Conservation (phyloP, 768 basidiomycete genomes). For the Pulveroboletus sp. region DNA sequence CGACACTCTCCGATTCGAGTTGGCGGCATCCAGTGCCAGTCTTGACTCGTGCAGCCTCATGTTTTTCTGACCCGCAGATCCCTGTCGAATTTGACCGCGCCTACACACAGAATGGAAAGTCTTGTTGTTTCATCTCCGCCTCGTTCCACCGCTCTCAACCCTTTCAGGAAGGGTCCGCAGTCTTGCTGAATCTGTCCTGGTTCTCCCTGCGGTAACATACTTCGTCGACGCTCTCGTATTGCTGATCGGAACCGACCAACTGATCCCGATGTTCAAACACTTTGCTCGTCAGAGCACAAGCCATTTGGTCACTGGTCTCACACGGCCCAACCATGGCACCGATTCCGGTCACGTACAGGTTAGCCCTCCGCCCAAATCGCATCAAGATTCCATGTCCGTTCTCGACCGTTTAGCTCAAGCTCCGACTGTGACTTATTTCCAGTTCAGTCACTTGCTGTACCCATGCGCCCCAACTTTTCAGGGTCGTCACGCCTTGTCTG, state of each 20-base stretch:
- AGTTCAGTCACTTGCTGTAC: constrained; percentile 6
- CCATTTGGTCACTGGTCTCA: background rate
- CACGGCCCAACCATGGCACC: constrained; percentile 5
- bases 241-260: constrained; percentile 19
- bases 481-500: constrained; percentile 20
- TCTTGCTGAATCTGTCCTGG: constrained; percentile 16
- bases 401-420: constrained; percentile 17
- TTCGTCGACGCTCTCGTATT: constrained; percentile 1
- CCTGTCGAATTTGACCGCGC: constrained; percentile 13
- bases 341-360: constrained; percentile 5
- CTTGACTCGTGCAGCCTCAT: constrained; percentile 16
- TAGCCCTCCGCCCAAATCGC: constrained; percentile 31
- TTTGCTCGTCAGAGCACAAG: background rate
- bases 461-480: constrained; percentile 16
- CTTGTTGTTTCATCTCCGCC: constrained; percentile 32
- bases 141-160: constrained; percentile 4
- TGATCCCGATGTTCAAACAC: constrained; percentile 13
- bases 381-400: constrained; percentile 11
- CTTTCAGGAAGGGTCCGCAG: constrained; percentile 18
- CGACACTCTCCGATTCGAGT: constrained; percentile 15
- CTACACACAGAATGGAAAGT: constrained; percentile 21
- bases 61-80: constrained; percentile 13
- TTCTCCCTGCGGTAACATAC: constrained; percentile 26
- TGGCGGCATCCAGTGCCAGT: constrained; percentile 8
- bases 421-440: constrained; percentile 17